Base-by-base conservation (phyloP, 495 filamentous ascomycete genomes). In the Staphylotrichum longicolle region DNA sequence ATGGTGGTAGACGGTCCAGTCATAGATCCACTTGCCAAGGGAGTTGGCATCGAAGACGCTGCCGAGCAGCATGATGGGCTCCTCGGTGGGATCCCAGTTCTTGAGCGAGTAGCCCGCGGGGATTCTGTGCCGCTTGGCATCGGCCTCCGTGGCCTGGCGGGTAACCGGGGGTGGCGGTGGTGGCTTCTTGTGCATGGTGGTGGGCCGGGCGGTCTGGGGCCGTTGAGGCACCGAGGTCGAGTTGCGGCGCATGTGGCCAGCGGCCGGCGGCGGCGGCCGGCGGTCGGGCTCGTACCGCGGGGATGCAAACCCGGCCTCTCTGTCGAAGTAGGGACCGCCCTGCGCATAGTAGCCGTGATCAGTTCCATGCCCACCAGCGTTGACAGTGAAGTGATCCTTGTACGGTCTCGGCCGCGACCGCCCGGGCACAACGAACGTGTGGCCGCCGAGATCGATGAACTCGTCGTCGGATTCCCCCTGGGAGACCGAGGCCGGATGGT, bases 21-120 rank as follows among this genome's bases (percentile, higher is more conserved):
- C 96, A 78, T 96, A 98, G 72, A 98, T 93, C 94, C 94, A 98
- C 76, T 96, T 96, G 69, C 94, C 94, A 14, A 98, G 83, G 27
- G 91, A 95, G 82, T 96, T 96, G 74, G 94, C 90, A 70, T 98
- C 95, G 71, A 98, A 98, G 49, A 98, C 94, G 71, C 90, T 95
- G 46, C 94, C 94, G 8, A 98, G 83, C 6, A 98, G 83, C 72
- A 96, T 86, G 73, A 98, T 96, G 39, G 94, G 77, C 66, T 91
- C 90, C 75, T 96, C 92, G 48, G 86, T 86, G 2, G 93, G 93
- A 71, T 98, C 95, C 94, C 94, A 99, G 82, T 99, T 97, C 79
- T 98, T 97, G 76, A 91, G 85, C 40, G 90, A 96, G 77, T 96
- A 99, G 50, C 96, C 94, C 2, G 86, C 73, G 3, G 94, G 95